Conservation (phyloP, 2,329 filamentous ascomycete species). For the Colletotrichum sp. region DNA sequence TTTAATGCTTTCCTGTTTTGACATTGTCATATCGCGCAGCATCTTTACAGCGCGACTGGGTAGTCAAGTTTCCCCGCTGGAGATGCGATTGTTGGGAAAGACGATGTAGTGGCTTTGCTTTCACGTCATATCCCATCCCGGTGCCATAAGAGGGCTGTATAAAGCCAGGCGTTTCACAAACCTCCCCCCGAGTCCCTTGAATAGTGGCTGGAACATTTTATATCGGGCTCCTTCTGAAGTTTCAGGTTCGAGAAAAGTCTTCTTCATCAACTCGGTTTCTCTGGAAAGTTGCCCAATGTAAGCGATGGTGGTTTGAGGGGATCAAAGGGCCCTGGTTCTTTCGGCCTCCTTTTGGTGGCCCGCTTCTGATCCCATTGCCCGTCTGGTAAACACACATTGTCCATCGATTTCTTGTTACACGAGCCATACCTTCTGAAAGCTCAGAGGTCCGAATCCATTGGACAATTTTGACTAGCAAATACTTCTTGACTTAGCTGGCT, state of each 20-base stretch:
- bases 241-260: rapidly evolving
- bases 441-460: neutral
- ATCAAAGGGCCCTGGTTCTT: neutral
- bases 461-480: rapidly evolving
- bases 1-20: neutral
- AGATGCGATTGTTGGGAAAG: neutral
- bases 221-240: neutral
- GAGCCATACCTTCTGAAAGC: neutral
- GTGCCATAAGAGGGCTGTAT: neutral
- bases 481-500: rapidly evolving
- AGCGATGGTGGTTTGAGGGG: neutral
- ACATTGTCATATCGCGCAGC: neutral
- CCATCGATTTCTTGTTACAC: neutral
- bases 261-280: too few species aligned
- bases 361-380: neutral
- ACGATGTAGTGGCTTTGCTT: neutral
- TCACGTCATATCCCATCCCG: neutral
- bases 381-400: neutral
- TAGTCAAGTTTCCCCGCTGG: neutral
- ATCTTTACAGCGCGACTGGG: neutral
- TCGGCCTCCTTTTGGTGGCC: neutral
- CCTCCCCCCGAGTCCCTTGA: neutral
- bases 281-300: neutral
- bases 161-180: neutral
- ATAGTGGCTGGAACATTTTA: neutral